These are phyloP conservation scores for Cairneyella variabilis DNA, from an alignment of 495 filamentous ascomycete genomes.

Conservation along the genomic window DNA sequence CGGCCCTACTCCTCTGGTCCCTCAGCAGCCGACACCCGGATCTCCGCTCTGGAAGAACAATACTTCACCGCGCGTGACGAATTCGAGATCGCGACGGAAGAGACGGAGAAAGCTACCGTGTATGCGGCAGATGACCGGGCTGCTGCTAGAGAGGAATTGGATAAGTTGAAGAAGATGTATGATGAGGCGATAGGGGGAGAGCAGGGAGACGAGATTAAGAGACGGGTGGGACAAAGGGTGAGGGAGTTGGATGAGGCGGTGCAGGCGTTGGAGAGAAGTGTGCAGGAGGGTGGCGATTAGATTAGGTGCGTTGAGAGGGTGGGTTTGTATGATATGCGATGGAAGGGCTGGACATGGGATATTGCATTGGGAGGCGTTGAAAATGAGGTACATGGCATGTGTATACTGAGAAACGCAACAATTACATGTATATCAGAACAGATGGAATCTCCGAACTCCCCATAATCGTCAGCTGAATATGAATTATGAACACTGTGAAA, in stretches of 20 bases:
- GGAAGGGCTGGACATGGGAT: too few species aligned
- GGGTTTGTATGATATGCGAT: too few species aligned
- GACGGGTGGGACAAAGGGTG: constrained; percentile 44
- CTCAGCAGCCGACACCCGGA: constrained; percentile 34
- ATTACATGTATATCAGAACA: too few species aligned
- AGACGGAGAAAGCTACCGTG: constrained; percentile 49
- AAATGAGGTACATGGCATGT: too few species aligned
- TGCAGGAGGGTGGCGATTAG: constrained; percentile 30
- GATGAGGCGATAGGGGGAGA: constrained; percentile 32
- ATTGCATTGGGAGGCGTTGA: too few species aligned
- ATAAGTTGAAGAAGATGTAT: constrained; percentile 44
- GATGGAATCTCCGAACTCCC: too few species aligned
- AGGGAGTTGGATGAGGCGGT: constrained; percentile 52
- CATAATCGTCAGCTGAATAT: too few species aligned
- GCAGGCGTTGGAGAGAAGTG: constrained; percentile 43
- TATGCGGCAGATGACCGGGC: constrained; percentile 49
- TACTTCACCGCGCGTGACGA: constrained; percentile 48
- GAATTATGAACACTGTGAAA: too few species aligned
- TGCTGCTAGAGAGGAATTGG: constrained; percentile 49
- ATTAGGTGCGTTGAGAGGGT: too few species aligned
- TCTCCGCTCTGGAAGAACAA: constrained; percentile 40
- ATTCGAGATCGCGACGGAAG: constrained; percentile 54
- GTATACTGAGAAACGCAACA: too few species aligned
- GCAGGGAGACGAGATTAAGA: constrained; percentile 45
- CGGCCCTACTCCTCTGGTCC: constrained; percentile 17